Percentiles rank a stretch among this genome's conserved stretches.
Evolutionary conservation across 1,284 basidiomycete genomes (phyloP).

Genomic region (Rhodotorula sp.): DNA sequence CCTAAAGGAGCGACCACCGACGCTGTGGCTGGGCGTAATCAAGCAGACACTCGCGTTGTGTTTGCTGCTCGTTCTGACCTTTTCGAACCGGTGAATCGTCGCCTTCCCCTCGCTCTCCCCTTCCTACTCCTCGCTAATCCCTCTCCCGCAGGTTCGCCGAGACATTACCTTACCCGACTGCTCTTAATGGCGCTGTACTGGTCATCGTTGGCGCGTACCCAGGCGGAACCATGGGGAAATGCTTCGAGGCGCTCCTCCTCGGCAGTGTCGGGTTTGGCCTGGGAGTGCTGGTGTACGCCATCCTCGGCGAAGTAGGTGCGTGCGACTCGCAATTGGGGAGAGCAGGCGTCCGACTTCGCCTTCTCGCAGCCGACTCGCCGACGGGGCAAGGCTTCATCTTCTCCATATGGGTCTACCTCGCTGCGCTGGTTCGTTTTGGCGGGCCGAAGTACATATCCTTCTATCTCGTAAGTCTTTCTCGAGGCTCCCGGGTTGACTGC

Average conservation of each 20-base stretch:
- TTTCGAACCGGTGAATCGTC: conserved; percentile 1
- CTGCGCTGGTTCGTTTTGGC: conserved; percentile 29
- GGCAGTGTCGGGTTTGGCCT: conserved; percentile 10
- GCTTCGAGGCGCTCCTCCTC: conserved; percentile 26
- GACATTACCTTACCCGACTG: conserved; percentile 1
- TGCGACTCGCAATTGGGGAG: neutral
- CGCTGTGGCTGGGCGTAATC: conserved; percentile 8
- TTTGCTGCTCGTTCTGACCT: conserved; percentile 14
- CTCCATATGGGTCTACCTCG: conserved; percentile 28
- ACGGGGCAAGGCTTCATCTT: conserved; percentile 37
- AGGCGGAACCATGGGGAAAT: conserved; percentile 26
- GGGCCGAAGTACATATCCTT: conserved; percentile 24
- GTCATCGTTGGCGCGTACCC: conserved; percentile 32
- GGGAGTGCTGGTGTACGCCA: conserved; percentile 20
- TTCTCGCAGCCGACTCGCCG: conserved; percentile 16
- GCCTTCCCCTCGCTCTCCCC: neutral
- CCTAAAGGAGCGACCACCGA: too few relatives aligned
- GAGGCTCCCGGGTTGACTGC: too few relatives aligned
- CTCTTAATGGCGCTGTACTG: conserved; percentile 24
- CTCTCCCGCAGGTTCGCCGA: conserved; percentile 11
- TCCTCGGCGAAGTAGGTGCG: conserved; percentile 26
- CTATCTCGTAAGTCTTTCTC: conserved; percentile 21
- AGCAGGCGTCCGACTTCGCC: neutral
- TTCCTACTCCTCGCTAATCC: neutral
- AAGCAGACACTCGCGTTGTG: conserved; percentile 24